phyloP scores from a whole-genome alignment of 805 yeast genomes.

The Saturnispora zaruensis region DNA sequence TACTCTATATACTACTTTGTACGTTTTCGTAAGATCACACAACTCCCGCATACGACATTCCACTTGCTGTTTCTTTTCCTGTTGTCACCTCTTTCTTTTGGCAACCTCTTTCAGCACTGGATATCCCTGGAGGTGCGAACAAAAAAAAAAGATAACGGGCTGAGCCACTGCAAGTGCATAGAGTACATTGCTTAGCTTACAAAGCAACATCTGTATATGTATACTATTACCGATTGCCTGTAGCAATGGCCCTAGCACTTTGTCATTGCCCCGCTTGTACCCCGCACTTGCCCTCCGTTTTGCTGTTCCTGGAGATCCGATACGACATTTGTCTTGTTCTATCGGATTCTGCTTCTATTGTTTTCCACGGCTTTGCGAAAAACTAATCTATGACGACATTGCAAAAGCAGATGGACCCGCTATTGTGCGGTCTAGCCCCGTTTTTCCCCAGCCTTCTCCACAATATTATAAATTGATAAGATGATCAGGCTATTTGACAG shows the following conservation, averaged over 20 bases:
- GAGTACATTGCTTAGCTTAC: too few species aligned
- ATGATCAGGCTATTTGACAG: not conserved
- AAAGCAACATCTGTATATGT: too few species aligned
- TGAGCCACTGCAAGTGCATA: too few species aligned
- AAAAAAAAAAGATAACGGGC: too few species aligned
- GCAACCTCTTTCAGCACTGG: too few species aligned
- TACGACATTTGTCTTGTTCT: not conserved
- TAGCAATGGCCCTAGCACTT: too few species aligned
- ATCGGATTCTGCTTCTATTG: not conserved
- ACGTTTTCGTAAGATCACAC: too few species aligned
- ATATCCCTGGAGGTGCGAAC: not conserved
- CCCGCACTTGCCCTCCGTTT: not conserved
- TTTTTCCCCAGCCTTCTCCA: not conserved
- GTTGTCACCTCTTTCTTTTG: not conserved
- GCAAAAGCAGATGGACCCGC: not conserved
- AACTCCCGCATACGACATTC: too few species aligned
- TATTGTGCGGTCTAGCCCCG: not conserved
- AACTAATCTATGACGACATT: not conserved
- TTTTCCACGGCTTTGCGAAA: not conserved
- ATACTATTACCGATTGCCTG: too few species aligned
- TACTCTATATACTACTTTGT: too few species aligned
- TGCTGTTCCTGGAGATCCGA: not conserved
- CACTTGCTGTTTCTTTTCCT: too few species aligned
- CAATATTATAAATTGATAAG: not conserved
- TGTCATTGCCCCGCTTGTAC: too few species aligned